Conservation (phyloP, 345 rosid species). For the Lumnitzera racemosa region DNA sequence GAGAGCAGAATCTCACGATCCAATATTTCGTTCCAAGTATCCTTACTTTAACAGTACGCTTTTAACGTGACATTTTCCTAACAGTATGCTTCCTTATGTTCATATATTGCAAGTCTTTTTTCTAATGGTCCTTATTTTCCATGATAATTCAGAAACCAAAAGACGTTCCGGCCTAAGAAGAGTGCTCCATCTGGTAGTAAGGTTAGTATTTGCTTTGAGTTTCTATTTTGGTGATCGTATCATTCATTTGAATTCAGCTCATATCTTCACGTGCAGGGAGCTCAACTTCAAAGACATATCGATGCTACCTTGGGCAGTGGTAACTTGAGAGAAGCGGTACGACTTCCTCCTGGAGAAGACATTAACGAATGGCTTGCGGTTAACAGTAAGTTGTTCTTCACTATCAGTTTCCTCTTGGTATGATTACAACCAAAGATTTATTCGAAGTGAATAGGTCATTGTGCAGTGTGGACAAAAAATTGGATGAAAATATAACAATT, state of each 20-base stretch:
- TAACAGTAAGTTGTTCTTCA: constrained; percentile 31
- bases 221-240: not conserved
- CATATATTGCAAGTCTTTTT: too few species aligned
- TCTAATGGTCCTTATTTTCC: too few species aligned
- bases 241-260: too few species aligned
- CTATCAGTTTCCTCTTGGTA: not conserved
- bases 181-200: constrained; percentile 62
- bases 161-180: constrained; percentile 62
- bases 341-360: constrained; percentile 72
- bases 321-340: constrained; percentile 60
- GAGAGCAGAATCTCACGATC: too few species aligned
- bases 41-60: too few species aligned
- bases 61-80: too few species aligned
- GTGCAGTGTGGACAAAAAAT: too few species aligned
- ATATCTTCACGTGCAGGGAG: constrained; percentile 28
- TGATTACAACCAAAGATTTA: not conserved
- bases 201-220: constrained; percentile 22
- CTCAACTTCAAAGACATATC: constrained; percentile 56
- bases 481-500: too few species aligned
- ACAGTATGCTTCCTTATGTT: too few species aligned
- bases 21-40: too few species aligned
- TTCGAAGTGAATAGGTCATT: too few species aligned
- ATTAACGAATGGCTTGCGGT: constrained; percentile 71
- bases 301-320: constrained; percentile 74
- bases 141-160: constrained; percentile 45